Base-by-base conservation (phyloP, 345 rosid species). In the Dovyalis caffra region DNA sequence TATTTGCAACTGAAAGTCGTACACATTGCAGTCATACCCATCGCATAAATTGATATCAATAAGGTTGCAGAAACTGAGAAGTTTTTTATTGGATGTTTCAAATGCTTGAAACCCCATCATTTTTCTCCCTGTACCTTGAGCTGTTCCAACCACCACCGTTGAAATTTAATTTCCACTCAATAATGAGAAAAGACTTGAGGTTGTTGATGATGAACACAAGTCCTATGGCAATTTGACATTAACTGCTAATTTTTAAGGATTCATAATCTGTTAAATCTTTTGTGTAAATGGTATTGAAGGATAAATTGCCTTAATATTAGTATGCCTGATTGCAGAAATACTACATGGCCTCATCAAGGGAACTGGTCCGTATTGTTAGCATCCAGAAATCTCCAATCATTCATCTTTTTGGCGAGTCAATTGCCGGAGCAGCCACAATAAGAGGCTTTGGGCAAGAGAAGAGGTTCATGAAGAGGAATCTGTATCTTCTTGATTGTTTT, bases 301-400 rank as follows among this genome's bases (percentile, higher is more conserved):
- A 40, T 25, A 58, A 25, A 21, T 43, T 63, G 32, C 23, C 72
- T 77, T 28, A 66, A 16, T 29, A 49, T 57, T 63, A 8, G 20
- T 35, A n/a, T 65, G 32, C 15, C 51, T 31, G 67, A 63, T 70
- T 83, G 88, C 96, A 96, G 97, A 96, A 96, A 85, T 96, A 96
- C 90, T 96, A 96, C 88, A 96, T 96, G 98, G 94, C 99, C 71
- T 96, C 99, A 40, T 96, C 99, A 1, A 87, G 99, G 84, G 99
- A 96, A 85, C 83, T 96, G 64, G 99, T 96, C 37, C 98, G 99
- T 65, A 96, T 96, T 72, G 97, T 96, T 74, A 96, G 99, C 88
- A 96, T 92, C 76, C 99, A 96, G 83, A 96, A 96, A 82, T 96
- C 99, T 83, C 98, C 99, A 62, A 79, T 96, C 76, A 90, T 96